These are phyloP conservation scores for Claviceps paspali DNA, from an alignment of 2,329 filamentous ascomycete species.

Conservation along the genomic window DNA sequence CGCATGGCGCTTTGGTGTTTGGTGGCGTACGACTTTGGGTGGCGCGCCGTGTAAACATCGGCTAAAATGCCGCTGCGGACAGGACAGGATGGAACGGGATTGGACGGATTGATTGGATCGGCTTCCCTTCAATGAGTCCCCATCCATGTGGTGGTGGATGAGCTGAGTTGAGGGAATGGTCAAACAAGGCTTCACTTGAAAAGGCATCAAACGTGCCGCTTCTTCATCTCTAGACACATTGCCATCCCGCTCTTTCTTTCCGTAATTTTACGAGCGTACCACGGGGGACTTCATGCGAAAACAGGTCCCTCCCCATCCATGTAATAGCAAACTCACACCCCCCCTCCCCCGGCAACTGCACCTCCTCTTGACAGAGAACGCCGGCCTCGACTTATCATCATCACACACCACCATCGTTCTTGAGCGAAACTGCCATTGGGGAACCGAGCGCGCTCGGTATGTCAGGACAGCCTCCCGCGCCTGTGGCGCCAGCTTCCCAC, in stretches of 20 bases:
- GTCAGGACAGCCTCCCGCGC: slow-evolving; percentile 19
- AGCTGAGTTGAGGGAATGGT: too few species aligned
- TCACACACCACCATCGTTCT: neutral
- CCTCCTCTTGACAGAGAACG: too few species aligned
- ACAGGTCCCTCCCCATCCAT: neutral
- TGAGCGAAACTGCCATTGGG: neutral
- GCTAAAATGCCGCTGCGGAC: too few species aligned
- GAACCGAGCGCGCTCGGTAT: slow-evolving; percentile 10
- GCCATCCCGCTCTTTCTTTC: neutral
- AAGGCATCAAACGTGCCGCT: neutral
- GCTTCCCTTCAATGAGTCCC: neutral
- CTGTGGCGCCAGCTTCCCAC: slow-evolving; percentile 15
- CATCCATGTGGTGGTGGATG: too few species aligned
- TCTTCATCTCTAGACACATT: neutral
- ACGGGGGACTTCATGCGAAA: neutral
- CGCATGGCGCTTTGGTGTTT: too few species aligned
- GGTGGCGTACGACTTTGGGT: too few species aligned
- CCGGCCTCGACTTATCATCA: too few species aligned
- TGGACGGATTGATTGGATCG: neutral
- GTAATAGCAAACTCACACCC: too few species aligned
- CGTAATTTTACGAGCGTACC: too few species aligned
- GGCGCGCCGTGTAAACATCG: slow-evolving; percentile 3
- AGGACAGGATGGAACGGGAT: too few species aligned
- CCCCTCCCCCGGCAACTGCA: too few species aligned
- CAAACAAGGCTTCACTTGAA: neutral